Conservation (phyloP, 2,329 filamentous ascomycete genomes). For the Byssoonygena ceratinophila region DNA sequence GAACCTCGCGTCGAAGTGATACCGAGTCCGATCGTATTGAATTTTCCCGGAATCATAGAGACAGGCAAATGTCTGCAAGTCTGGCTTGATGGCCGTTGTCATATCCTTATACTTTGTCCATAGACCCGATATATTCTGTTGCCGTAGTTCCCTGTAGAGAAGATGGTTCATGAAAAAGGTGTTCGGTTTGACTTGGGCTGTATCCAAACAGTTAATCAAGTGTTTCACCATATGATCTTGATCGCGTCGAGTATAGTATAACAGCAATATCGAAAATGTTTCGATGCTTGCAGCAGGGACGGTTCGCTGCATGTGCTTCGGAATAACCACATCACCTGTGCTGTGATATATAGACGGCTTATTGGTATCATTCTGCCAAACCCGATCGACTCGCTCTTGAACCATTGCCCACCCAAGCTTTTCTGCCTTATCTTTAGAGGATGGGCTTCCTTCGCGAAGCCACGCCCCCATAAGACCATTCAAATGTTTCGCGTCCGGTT, state of each 20-base stretch:
- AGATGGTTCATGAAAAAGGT: conserved; percentile 72
- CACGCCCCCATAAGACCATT: conserved; percentile 75
- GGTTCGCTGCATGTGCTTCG: conserved; percentile 32
- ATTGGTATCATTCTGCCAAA: conserved; percentile 32
- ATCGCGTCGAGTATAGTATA: conserved; percentile 57
- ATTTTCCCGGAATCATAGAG: conserved; percentile 50
- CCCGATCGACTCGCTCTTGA: conserved; percentile 52
- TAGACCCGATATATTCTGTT: conserved; percentile 46
- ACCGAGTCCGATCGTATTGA: conserved; percentile 39
- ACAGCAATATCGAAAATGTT: conserved; percentile 64
- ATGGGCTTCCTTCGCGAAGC: conserved; percentile 52
- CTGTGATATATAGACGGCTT: conserved; percentile 23
- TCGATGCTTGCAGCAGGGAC: conserved; percentile 58
- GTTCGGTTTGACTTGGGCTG: conserved; percentile 56
- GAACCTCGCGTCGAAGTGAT: conserved; percentile 39
- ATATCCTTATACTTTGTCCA: conserved; percentile 48
- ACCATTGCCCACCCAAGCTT: conserved; percentile 68
- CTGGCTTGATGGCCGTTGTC: conserved; percentile 46
- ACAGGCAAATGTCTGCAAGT: conserved; percentile 57
- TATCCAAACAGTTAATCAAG: conserved; percentile 52
- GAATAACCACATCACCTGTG: conserved; percentile 22
- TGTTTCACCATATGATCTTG: conserved; percentile 48
- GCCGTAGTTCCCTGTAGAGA: conserved; percentile 55
- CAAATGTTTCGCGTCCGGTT: conserved; percentile 61
- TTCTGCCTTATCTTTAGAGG: conserved; percentile 53